Conservation (phyloP, 495 filamentous ascomycete genomes). For the Patellaria atrata region DNA sequence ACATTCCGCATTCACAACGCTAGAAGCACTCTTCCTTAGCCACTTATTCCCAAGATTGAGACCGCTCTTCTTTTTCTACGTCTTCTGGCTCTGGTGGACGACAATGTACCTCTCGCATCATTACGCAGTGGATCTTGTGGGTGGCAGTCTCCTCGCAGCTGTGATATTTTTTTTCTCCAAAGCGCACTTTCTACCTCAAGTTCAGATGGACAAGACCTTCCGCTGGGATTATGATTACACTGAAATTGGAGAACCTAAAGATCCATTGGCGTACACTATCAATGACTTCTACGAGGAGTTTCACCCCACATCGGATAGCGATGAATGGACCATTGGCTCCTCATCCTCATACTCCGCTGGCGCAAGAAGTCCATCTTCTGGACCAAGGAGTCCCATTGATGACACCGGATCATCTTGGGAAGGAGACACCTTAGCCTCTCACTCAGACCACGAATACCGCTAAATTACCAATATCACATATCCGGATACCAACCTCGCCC, state of each 20-base stretch:
- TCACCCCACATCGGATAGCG: conserved; percentile 37
- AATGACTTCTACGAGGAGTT: conserved; percentile 41
- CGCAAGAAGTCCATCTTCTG: conserved; percentile 15
- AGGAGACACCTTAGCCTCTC: conserved; percentile 40
- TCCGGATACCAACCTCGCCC: conserved; percentile 1
- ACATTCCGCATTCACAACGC: conserved; percentile 70
- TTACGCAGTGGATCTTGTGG: conserved; percentile 86
- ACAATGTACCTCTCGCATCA: conserved; percentile 96
- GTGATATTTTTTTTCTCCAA: conserved; percentile 66
- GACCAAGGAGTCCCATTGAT: conserved; percentile 43
- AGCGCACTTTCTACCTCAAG: conserved; percentile 62
- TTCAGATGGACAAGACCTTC: conserved; percentile 67
- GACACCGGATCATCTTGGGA: conserved; percentile 48
- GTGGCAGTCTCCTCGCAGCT: conserved; percentile 68
- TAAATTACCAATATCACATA: conserved; percentile 1
- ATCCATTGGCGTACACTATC: conserved; percentile 41
- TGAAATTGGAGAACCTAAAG: conserved; percentile 52
- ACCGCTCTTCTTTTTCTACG: conserved; percentile 64
- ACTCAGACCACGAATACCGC: conserved; percentile 29
- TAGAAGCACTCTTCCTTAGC: conserved; percentile 86
- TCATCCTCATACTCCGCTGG: conserved; percentile 40
- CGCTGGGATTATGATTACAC: conserved; percentile 95
- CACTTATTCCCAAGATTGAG: conserved; percentile 71
- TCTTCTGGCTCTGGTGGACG: conserved; percentile 93
- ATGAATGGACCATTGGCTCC: conserved; percentile 62